Evolutionary conservation across 1,139 yeast species (phyloP).

Genomic region (Yamadazyma blattariae): DNA sequence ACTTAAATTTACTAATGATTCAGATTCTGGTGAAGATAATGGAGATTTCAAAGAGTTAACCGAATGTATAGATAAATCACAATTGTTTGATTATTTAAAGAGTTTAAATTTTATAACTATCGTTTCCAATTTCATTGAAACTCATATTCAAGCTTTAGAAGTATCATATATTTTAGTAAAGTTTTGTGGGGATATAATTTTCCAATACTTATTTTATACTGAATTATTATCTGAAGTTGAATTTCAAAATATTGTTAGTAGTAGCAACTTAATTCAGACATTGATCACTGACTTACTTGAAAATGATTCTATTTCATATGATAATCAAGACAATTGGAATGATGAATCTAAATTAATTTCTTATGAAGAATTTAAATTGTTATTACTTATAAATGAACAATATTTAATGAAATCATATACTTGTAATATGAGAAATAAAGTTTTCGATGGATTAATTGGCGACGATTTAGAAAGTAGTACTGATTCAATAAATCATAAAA

Average conservation of each 20-base stretch:
- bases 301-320: constrained; percentile 34
- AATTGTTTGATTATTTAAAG: constrained; percentile 24
- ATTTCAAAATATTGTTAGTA: constrained; percentile 26
- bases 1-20: constrained; percentile 29
- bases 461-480: constrained; percentile 12
- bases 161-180: constrained; percentile 35
- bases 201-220: constrained; percentile 40
- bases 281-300: constrained; percentile 53
- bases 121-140: constrained; percentile 35
- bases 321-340: constrained; percentile 36
- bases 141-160: constrained; percentile 24
- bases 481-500: constrained; percentile 20
- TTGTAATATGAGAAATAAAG: constrained; percentile 39
- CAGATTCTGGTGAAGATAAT: constrained; percentile 12
- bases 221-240: constrained; percentile 36
- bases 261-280: constrained; percentile 27
- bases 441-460: constrained; percentile 43
- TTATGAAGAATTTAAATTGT: constrained; percentile 68
- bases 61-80: constrained; percentile 15
- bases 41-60: constrained; percentile 10
- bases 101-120: constrained; percentile 49
- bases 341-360: constrained; percentile 64
- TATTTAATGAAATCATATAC: constrained; percentile 63
- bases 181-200: constrained; percentile 41
- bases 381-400: constrained; percentile 79